Percentiles rank a stretch among this genome's conserved stretches.
These are phyloP conservation scores for Coriaria nepalensis DNA, from an alignment of 306 rosid genomes.

Conservation along the genomic window DNA sequence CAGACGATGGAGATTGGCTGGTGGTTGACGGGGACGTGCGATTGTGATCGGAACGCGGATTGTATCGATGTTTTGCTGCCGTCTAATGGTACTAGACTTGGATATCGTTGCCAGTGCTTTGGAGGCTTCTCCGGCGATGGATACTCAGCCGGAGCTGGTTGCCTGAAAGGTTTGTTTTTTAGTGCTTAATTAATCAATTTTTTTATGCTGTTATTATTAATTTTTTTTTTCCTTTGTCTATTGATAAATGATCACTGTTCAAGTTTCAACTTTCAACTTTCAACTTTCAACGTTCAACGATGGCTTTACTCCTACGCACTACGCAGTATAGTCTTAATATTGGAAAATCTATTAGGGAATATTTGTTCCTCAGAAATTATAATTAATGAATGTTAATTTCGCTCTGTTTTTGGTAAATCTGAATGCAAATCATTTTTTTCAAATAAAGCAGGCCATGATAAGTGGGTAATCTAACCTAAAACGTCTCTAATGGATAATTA, in stretches of 20 bases:
- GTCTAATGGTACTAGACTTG: constrained; percentile 6
- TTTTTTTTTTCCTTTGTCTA: neutral
- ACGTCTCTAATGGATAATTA: no score
- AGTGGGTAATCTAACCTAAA: no score
- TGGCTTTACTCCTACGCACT: no score
- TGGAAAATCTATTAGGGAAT: neutral
- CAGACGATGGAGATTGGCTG: constrained; percentile 58
- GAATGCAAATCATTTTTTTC: no score
- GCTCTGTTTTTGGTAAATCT: neutral
- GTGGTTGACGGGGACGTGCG: constrained; percentile 68
- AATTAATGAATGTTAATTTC: neutral
- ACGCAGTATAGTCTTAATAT: neutral
- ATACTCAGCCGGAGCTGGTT: constrained; percentile 44
- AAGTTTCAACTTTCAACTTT: no score
- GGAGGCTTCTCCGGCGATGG: constrained; percentile 66
- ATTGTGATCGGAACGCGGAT: constrained; percentile 37
- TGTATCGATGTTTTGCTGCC: constrained; percentile 31
- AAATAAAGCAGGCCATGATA: no score
- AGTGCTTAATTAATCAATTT: neutral
- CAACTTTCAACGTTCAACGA: no score
- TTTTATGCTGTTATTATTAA: neutral
- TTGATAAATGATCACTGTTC: no score
- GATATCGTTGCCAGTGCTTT: constrained; percentile 43
- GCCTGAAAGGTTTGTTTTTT: constrained; percentile 67
- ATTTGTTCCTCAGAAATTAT: neutral